These are phyloP conservation scores for Vitis amurensis DNA, from an alignment of 164 flowering plant species.

Conservation along the genomic window DNA sequence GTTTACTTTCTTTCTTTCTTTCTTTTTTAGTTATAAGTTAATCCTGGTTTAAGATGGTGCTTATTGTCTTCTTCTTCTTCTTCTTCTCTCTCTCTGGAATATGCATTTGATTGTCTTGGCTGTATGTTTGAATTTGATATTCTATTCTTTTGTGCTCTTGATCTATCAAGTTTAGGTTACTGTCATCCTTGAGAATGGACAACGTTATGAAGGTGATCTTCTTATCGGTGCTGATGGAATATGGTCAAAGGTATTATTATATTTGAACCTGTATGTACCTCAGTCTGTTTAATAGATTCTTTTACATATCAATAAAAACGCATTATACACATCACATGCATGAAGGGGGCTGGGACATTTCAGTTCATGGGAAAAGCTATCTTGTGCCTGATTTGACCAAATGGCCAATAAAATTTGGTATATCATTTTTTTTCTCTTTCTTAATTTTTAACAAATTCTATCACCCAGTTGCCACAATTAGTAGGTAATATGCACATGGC, in stretches of 20 bases:
- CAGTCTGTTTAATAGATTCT: background rate
- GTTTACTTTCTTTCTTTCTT: background rate
- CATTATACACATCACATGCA: background rate
- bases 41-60: background rate
- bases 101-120: background rate
- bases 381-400: background rate
- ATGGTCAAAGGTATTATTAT: slow-evolving; percentile 84
- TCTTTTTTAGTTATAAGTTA: background rate
- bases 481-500: no score
- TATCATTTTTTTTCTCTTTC: background rate
- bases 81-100: background rate
- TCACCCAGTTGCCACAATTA: background rate
- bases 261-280: background rate
- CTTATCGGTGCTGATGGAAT: slow-evolving; percentile 99
- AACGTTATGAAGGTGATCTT: slow-evolving; percentile 81
- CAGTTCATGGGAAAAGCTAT: background rate
- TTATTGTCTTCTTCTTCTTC: background rate
- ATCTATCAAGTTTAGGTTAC: slow-evolving; percentile 50
- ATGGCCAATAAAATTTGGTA: background rate
- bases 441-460: background rate
- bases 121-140: background rate
- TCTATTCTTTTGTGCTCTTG: background rate
- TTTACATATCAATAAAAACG: background rate
- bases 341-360: background rate
- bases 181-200: slow-evolving; percentile 79